Conservation (phyloP, 805 yeast genomes). For the Yarrowia porcina region DNA sequence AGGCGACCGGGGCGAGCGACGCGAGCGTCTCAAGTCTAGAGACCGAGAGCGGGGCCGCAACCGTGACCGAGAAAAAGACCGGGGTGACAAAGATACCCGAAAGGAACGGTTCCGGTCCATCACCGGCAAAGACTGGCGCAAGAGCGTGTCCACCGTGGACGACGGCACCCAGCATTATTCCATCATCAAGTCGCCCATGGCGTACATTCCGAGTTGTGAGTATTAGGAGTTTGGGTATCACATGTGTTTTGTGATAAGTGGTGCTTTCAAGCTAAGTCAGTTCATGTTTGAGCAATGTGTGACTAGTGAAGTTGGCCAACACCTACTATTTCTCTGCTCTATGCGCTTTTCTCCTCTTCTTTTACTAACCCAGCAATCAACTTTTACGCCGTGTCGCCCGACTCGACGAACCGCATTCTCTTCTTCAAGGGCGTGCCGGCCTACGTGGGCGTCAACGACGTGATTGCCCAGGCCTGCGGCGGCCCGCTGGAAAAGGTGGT, state of each 20-base stretch:
- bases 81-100: not conserved
- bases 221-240: not conserved
- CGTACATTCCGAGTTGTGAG: slow-evolving; percentile 18
- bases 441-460: not conserved
- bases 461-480: slow-evolving; percentile 21
- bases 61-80: slow-evolving; percentile 1
- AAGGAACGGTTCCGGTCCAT: slow-evolving; percentile 11
- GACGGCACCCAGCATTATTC: not conserved
- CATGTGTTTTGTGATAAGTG: no score
- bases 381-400: slow-evolving; percentile 13
- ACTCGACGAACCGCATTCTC: slow-evolving; percentile 15
- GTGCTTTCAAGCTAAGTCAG: no score
- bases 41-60: not conserved
- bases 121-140: slow-evolving; percentile 12
- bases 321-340: no score
- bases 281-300: no score
- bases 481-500: slow-evolving; percentile 19
- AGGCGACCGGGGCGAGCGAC: not conserved
- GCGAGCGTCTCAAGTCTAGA: slow-evolving; percentile 1
- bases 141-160: not conserved
- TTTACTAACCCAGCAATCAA: slow-evolving; percentile 12
- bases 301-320: no score
- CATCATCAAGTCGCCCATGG: slow-evolving; percentile 11
- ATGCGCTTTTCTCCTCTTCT: no score
- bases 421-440: slow-evolving; percentile 18